Evolutionary conservation across 192 early-diverging fungal species (phyloP).

Genomic region (Mortierella hygrophila): DNA sequence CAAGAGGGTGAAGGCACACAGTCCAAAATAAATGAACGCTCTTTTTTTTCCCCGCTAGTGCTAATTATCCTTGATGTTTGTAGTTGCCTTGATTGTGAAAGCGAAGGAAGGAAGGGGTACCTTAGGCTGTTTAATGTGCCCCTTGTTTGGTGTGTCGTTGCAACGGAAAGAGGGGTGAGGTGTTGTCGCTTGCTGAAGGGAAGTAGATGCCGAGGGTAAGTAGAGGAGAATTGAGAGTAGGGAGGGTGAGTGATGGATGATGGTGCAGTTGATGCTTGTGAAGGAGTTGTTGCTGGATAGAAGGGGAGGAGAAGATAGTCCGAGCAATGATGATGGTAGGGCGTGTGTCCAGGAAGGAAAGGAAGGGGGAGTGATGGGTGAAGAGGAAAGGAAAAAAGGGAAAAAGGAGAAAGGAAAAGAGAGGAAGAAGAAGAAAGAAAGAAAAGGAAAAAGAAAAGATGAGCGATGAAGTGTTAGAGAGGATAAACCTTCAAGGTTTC

Average conservation of each 20-base stretch:
- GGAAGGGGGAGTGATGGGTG: background rate
- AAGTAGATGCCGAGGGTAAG: background rate
- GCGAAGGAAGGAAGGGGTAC: no score
- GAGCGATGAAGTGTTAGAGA: no score
- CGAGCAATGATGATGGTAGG: background rate
- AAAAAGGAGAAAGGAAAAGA: background rate
- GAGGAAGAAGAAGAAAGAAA: background rate
- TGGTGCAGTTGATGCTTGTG: conserved; percentile 1
- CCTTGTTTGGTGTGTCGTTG: background rate
- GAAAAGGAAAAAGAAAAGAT: background rate
- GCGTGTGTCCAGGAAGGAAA: conserved; percentile 1
- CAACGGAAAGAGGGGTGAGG: background rate
- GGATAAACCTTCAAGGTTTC: no score
- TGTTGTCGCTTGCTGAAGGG: background rate
- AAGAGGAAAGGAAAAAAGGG: background rate
- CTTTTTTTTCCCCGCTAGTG: background rate
- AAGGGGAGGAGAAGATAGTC: background rate
- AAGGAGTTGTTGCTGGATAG: background rate
- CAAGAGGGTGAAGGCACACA: background rate
- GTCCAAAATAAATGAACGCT: background rate
- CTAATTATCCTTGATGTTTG: background rate
- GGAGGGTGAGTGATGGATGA: background rate
- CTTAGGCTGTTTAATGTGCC: no score
- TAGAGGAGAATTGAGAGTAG: background rate
- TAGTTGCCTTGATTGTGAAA: no score